phyloP scores from a whole-genome alignment of 2,329 filamentous ascomycete species.

The Nigrograna mackinnonii region DNA sequence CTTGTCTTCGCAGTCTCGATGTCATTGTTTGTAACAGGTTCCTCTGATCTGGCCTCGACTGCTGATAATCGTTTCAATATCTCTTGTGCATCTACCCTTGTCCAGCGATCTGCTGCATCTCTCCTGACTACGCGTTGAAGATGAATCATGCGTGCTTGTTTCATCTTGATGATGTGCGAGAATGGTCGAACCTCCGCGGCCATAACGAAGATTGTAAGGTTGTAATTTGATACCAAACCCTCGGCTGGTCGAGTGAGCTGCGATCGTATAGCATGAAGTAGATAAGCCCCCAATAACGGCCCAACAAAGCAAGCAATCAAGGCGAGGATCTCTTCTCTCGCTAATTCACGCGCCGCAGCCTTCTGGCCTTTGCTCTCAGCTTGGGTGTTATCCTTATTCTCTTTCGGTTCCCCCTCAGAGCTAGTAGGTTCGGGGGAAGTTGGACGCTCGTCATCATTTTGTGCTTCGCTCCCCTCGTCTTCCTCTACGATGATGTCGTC shows the following conservation, averaged over 20 bases:
- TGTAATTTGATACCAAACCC: conserved; percentile 88
- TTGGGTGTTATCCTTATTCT: background rate
- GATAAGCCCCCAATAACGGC: conserved; percentile 77
- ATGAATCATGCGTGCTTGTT: conserved; percentile 77
- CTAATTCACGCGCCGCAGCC: conserved; percentile 66
- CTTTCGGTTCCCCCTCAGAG: background rate
- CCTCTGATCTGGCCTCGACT: conserved; percentile 63
- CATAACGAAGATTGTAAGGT: conserved; percentile 86
- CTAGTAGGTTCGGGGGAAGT: conserved; percentile 7
- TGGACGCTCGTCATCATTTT: conserved; percentile 16
- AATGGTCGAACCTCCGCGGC: conserved; percentile 84
- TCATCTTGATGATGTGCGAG: conserved; percentile 78
- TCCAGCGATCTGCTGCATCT: conserved; percentile 19
- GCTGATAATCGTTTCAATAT: conserved; percentile 69
- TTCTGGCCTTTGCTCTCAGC: conserved; percentile 19
- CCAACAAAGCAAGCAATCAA: conserved; percentile 78
- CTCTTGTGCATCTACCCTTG: conserved; percentile 22
- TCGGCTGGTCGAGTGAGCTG: conserved; percentile 84
- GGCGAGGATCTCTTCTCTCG: conserved; percentile 74
- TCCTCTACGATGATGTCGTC: conserved; percentile 33
- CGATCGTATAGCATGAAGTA: conserved; percentile 78
- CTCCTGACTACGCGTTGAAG: conserved; percentile 71
- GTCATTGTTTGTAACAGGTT: conserved; percentile 41
- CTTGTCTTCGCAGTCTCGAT: conserved; percentile 45
- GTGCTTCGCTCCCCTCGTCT: conserved; percentile 24